Base-by-base conservation (phyloP, 306 rosid genomes). In the Dicorynia guianensis region DNA sequence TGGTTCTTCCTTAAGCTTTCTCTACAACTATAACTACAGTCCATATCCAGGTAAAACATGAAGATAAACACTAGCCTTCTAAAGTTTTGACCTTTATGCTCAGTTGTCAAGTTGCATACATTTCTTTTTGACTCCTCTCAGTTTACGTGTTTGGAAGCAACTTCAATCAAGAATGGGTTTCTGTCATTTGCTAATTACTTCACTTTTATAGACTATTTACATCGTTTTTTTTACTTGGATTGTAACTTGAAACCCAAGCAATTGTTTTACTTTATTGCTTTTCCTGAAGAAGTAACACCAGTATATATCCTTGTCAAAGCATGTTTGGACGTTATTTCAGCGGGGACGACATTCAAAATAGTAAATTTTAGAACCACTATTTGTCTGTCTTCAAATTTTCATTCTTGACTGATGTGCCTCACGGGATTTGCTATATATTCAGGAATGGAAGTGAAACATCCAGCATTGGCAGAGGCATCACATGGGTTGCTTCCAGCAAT, bases 401-500 rank as follows among this genome's bases (percentile, higher is more conserved):
- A 49, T 49, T 49, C 55, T 12, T 13, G 8, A 59, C 12, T 33
- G 14, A 59, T 15, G 4, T 5, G 4, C 18, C 1, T 55, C 4
- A 11, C 25, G 7, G 11, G 8, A 10, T 42, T 2, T 7, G 40
- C 15, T 58, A 1, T 69, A 14, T 69, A 6, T 67, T 19, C 74
- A 89, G 94, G 89, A 55, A 82, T 82, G 86, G 97, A 89, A 76
- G 83, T 85, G 87, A 91, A 91, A 68, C 83, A 87, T 53, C 85
- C 64, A 36, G 79, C 48, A 49, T 15, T 81, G 83, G 67, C 63
- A 5, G 90, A 85, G 59, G 63, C 75, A 43, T 25, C 75, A 36
- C 78, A 69, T 34, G 81, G 85, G 18, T 46, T 79, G 40, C 63
- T 71, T 36, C 38, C 79, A 0, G 53, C 75, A 46, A 81, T 86